Evolutionary conservation across 371 early-diverging fungal genomes (phyloP).

Genomic region (Circinella umbellata): DNA sequence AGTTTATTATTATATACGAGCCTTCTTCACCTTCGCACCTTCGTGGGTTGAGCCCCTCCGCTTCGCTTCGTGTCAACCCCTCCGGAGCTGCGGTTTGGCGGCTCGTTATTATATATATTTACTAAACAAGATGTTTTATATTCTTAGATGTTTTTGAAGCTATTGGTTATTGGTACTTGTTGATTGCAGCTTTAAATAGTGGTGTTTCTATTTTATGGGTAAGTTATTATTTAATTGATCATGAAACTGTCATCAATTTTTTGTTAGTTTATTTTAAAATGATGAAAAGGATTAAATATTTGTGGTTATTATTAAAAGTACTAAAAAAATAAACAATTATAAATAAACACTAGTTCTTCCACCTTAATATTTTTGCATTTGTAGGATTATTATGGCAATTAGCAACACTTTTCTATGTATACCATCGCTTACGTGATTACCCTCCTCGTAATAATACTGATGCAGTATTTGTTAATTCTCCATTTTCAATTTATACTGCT

Average conservation of each 20-base stretch:
- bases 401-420: constrained; percentile 43
- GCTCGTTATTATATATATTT: too few relatives aligned
- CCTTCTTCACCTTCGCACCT: too few relatives aligned
- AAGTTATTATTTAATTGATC: constrained; percentile 5
- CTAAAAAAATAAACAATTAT: too few relatives aligned
- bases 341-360: too few relatives aligned
- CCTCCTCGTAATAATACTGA: constrained; percentile 50
- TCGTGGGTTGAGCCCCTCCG: too few relatives aligned
- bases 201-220: constrained; percentile 42
- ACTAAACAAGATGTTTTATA: not conserved
- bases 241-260: not conserved
- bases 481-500: constrained; percentile 52
- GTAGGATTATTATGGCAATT: constrained; percentile 49
- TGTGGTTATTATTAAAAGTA: too few relatives aligned
- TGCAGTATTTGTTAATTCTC: constrained; percentile 45
- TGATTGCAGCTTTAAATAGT: constrained; percentile 41
- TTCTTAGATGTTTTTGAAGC: constrained; percentile 44
- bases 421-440: constrained; percentile 49
- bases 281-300: too few relatives aligned
- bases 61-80: too few relatives aligned
- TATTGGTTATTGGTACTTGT: constrained; percentile 50
- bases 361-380: constrained; percentile 44
- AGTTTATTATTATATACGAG: too few relatives aligned
- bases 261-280: too few relatives aligned
- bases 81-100: too few relatives aligned